These are phyloP conservation scores for Pseudozyma sp. DNA, from an alignment of 1,284 basidiomycete genomes.

Conservation along the genomic window DNA sequence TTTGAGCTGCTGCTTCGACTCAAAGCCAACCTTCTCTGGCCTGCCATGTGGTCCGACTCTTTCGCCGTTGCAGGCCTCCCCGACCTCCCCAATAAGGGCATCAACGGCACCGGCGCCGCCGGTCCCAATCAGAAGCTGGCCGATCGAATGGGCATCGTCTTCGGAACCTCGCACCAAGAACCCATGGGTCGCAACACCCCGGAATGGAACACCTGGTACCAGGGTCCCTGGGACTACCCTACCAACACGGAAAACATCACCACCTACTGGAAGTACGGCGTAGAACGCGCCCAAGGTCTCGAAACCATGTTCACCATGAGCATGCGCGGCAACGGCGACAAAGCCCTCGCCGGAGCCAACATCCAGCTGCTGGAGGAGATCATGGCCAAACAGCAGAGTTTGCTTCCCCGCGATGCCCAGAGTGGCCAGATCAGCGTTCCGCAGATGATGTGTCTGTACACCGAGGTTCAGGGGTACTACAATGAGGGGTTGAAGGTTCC, in stretches of 20 bases:
- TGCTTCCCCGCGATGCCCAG: constrained; percentile 71
- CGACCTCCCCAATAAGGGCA: constrained; percentile 16
- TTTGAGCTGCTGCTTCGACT: constrained; percentile 77
- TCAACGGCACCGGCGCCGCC: constrained; percentile 21
- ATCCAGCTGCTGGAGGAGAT: constrained; percentile 68
- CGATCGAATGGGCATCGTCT: constrained; percentile 77
- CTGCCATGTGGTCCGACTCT: constrained; percentile 71
- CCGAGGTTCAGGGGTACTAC: constrained; percentile 79
- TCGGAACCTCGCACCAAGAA: constrained; percentile 72
- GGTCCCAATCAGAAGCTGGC: constrained; percentile 76
- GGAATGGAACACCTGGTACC: constrained; percentile 74
- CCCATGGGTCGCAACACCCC: constrained; percentile 69
- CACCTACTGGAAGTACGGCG: constrained; percentile 75
- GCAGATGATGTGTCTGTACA: constrained; percentile 76
- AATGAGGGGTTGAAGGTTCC: constrained; percentile 73
- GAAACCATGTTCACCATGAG: constrained; percentile 77
- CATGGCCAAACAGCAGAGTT: constrained; percentile 75
- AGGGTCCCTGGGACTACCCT: constrained; percentile 76
- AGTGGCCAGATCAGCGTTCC: constrained; percentile 73
- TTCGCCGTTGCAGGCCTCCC: constrained; percentile 76
- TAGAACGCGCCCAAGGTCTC: constrained; percentile 73
- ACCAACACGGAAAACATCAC: constrained; percentile 74
- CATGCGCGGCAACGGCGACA: constrained; percentile 76
- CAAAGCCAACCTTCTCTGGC: constrained; percentile 79
- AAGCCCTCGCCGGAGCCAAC: constrained; percentile 27